Evolutionary conservation across 768 basidiomycete species (phyloP).

Genomic region (Mycena filopes): DNA sequence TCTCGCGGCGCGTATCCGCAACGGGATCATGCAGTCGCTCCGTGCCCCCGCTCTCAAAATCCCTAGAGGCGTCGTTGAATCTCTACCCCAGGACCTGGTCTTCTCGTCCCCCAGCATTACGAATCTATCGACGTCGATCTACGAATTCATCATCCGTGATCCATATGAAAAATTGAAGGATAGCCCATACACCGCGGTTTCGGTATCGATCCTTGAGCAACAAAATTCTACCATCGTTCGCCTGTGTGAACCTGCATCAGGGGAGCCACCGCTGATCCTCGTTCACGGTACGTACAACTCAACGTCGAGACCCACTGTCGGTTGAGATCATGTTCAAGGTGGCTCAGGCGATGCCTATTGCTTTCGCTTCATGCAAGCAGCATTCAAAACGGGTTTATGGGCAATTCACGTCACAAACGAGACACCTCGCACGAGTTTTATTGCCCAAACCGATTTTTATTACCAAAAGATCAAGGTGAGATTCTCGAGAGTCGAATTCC

Average conservation of each 20-base stretch:
- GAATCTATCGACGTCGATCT: not conserved
- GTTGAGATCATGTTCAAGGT: not conserved
- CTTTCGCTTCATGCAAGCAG: constrained; percentile 1
- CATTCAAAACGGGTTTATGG: constrained; percentile 7
- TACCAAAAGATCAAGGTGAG: constrained; percentile 10
- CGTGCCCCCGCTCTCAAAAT: not conserved
- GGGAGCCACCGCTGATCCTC: constrained; percentile 4
- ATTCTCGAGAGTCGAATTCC: not conserved
- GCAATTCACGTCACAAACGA: constrained; percentile 11
- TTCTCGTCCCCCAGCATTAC: constrained; percentile 13
- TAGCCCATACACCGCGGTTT: not conserved
- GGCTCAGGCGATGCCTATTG: not conserved
- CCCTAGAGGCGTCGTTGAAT: not conserved
- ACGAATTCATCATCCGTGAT: not conserved
- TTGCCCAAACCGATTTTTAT: constrained; percentile 15
- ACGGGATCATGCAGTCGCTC: constrained; percentile 4
- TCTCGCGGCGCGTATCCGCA: not conserved
- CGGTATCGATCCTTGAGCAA: not conserved
- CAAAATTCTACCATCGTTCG: constrained; percentile 2
- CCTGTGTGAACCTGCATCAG: not conserved
- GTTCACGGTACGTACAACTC: not conserved
- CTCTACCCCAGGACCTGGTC: constrained; percentile 1
- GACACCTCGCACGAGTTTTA: constrained; percentile 7
- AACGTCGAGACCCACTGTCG: not conserved
- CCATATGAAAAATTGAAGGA: not conserved